Base-by-base conservation (phyloP, 805 yeast genomes). In the Torulaspora delbrueckii region DNA sequence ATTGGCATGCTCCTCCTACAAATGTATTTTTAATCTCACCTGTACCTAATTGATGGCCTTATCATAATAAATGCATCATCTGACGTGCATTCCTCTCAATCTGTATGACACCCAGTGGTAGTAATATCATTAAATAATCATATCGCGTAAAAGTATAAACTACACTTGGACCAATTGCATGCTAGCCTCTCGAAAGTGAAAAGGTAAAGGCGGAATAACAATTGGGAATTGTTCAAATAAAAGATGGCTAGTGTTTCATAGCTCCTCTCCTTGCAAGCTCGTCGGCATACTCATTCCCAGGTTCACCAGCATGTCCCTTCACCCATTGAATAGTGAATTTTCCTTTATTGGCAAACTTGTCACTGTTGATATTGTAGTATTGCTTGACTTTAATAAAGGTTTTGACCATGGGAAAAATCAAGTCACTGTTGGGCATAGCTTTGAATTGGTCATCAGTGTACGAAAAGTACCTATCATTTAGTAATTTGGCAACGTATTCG, bases 281-380 rank as follows among this genome's bases (percentile, higher is more conserved):
- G 59, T 89, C 96, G 0, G 96, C 96, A 57, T 60, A 70, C 49
- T 81, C 88, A 58, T 89, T 90, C 0, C 96, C 96, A 9, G 57
- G 62, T 30, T 69, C 65, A 1, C 86, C 90, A 13, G 71, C 63
- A 62, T 90, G 96, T 0, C 91, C 96, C 46, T 67, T 71, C 4
- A 87, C 91, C 70, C 91, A 80, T 4, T 59, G 62, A 23, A 88
- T 59, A 4, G 65, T 59, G 22, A 86, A 67, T 0, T 62, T 45
- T 1, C 68, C 70, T 54, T 69, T 66, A 6, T 59, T 70, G 26
- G 45, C 46, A 46, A 65, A 53, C 22, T 62, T 33, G 4, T 37
- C 51, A 4, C 52, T 30, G 41, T 60, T 60, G 0, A 50, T n/a
- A 10, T 49, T 40, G 45, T 75, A 76, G 37, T 63, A 63, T 0